A percentile compares a stretch with the other conserved stretches of the same genome.
phyloP scores from a whole-genome alignment of 2,329 filamentous ascomycete species.

The Botrytis porri region DNA sequence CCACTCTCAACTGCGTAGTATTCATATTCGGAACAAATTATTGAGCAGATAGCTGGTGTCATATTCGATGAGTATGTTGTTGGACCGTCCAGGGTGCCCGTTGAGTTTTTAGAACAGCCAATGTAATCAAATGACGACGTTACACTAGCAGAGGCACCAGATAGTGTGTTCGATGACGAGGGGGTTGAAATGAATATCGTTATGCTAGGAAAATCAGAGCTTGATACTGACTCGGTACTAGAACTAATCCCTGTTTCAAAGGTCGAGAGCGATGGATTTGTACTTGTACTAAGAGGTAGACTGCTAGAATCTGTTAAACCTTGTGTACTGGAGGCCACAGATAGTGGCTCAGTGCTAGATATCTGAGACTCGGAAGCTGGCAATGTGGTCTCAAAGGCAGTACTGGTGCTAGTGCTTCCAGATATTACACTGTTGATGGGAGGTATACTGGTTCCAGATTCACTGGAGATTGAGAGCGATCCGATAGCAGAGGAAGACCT shows the following conservation, averaged over 20 bases:
- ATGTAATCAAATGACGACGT: slow-evolving; percentile 8
- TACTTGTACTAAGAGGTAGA: not conserved
- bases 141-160: slow-evolving; percentile 1
- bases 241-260: not conserved
- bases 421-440: not conserved
- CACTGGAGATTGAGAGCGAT: not conserved
- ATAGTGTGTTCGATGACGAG: not conserved
- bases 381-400: not conserved
- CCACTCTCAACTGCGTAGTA: slow-evolving; percentile 15
- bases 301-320: not conserved
- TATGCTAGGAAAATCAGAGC: not conserved
- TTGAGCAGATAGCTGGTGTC: slow-evolving; percentile 9
- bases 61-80: slow-evolving; percentile 3
- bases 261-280: not conserved
- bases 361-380: not conserved
- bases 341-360: not conserved
- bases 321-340: not conserved
- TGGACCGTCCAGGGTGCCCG: slow-evolving; percentile 12
- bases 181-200: not conserved
- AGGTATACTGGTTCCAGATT: not conserved
- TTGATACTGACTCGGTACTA: not conserved
- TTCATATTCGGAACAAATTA: slow-evolving; percentile 6
- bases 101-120: slow-evolving; percentile 13
- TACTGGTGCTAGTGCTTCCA: not conserved
- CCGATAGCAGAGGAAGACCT: not conserved